Evolutionary conservation across 768 basidiomycete genomes (phyloP).

Genomic region (Mycena belliarum): DNA sequence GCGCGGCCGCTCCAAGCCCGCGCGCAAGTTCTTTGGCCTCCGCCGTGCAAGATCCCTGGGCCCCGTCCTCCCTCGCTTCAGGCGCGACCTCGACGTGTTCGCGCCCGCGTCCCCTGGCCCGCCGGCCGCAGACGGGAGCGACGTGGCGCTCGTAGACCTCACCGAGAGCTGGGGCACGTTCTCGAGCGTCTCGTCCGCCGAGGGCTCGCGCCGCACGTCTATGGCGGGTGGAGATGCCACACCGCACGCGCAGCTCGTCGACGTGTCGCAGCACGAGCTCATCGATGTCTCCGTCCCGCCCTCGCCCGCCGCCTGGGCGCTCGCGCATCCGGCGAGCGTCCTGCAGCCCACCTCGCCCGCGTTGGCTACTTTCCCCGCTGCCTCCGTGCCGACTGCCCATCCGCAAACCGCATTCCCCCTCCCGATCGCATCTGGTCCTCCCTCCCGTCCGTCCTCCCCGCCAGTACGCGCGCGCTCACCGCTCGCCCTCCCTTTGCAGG

Average conservation of each 20-base stretch:
- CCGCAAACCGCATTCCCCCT: too few species aligned
- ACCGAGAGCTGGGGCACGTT: neutral
- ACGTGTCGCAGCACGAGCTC: neutral
- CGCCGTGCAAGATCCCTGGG: neutral
- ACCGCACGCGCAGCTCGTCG: neutral
- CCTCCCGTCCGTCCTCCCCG: too few species aligned
- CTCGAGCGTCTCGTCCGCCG: neutral
- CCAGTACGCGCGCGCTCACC: too few species aligned
- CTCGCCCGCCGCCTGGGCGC: conserved; percentile 12
- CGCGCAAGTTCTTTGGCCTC: neutral
- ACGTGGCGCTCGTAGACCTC: conserved; percentile 7
- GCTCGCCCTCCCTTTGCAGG: too few species aligned
- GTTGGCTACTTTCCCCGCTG: too few species aligned
- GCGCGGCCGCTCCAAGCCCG: too few species aligned
- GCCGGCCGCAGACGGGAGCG: neutral
- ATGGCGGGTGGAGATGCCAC: too few species aligned
- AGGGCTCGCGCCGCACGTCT: neutral
- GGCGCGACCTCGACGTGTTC: neutral
- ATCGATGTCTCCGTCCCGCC: conserved; percentile 17
- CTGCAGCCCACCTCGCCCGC: neutral
- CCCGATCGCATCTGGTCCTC: too few species aligned
- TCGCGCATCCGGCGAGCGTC: conserved; percentile 2
- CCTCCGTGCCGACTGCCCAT: too few species aligned
- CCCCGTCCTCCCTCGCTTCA: conserved; percentile 8
- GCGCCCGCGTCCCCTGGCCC: neutral